A percentile compares a stretch with the other conserved stretches of the same genome.
phyloP scores from a whole-genome alignment of 371 early-diverging fungal species.

The Mucor circinelloides region DNA sequence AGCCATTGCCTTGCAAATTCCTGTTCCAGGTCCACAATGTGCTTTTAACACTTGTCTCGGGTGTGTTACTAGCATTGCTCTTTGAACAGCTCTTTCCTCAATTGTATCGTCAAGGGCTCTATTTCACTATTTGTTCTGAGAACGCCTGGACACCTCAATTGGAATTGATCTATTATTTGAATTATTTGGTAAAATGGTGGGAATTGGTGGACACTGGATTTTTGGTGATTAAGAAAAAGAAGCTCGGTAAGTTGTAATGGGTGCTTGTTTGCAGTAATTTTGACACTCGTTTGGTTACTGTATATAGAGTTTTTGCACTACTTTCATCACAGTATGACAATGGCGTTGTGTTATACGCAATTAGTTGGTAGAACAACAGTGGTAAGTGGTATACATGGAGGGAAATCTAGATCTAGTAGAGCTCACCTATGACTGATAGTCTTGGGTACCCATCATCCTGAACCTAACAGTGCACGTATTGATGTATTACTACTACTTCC shows the following conservation, averaged over 20 bases:
- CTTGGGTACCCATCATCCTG: slow-evolving; percentile 75
- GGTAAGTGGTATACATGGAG: slow-evolving; percentile 42
- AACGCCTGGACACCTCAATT: slow-evolving; percentile 59
- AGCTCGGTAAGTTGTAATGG: slow-evolving; percentile 35
- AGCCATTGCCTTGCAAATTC: slow-evolving; percentile 63
- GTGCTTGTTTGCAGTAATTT: not conserved
- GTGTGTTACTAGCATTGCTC: slow-evolving; percentile 59
- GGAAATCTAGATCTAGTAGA: not conserved
- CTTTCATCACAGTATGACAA: slow-evolving; percentile 85
- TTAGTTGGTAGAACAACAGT: slow-evolving; percentile 77
- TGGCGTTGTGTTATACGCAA: slow-evolving; percentile 79
- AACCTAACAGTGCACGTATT: slow-evolving; percentile 89
- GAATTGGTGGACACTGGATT: slow-evolving; percentile 75
- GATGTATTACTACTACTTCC: slow-evolving; percentile 91
- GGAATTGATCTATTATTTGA: slow-evolving; percentile 68
- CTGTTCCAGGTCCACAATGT: slow-evolving; percentile 76
- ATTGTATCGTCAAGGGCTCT: slow-evolving; percentile 61
- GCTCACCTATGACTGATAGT: slow-evolving; percentile 24
- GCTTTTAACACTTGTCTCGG: slow-evolving; percentile 65
- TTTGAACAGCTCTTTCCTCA: slow-evolving; percentile 73
- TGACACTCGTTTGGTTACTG: not conserved
- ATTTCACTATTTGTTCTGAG: slow-evolving; percentile 62
- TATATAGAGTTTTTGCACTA: slow-evolving; percentile 72
- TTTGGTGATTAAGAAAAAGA: slow-evolving; percentile 72
- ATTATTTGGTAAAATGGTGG: slow-evolving; percentile 74